Base-by-base conservation (phyloP, 2,329 filamentous ascomycete species). In the Stagonosporopsis rhizophila region DNA sequence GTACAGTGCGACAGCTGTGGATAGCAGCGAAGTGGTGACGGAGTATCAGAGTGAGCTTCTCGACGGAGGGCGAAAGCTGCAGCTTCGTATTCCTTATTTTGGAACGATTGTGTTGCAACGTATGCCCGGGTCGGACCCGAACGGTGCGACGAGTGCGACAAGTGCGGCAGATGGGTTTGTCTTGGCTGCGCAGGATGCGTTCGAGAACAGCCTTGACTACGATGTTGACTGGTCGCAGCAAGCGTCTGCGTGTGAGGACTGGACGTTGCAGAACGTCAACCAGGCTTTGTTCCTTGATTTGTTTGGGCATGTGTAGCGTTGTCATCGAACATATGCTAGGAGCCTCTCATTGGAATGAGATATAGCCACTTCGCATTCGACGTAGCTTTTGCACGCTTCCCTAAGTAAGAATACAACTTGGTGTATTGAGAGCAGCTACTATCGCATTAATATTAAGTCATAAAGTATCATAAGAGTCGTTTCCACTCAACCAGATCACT, bases 21-120 rank as follows among this genome's bases (percentile, higher is more conserved):
- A 62, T 4, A 60, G 57, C 5, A 52, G 59, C 2, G 62, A 64
- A 14, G 32, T 20, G 14, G 49, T 19, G n/a, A 44, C 62, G 1
- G 73, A 74, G 3, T 59, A 65, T 6, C 65, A 68, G 15, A 65
- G 67, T 38, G 61, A 66, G 7, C 54, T 63, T 6, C 53, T 51
- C 4, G 40, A 59, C 12, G 44, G 22, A 11, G 47, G 48, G 12
- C 30, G 30, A 2, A 39, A 67, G 5, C 54, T 62, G 12, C 42
- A 49, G n/a, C 32, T 67, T 7, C 34, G 46, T 12, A 59, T 68
- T n/a, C 65, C 65, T 1, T 56, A 64, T 17, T 58, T 60, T 40
- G 62, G 62, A 8, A 60, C 64, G 7, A 66, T 77, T 47, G 68
- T 60, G 15, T 28, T 50, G 19, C 47, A 37, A 22, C 47, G 22